A percentile compares a stretch with the other conserved stretches of the same genome.
Evolutionary conservation across 2,329 filamentous ascomycete genomes (phyloP).

Genomic region (Apiospora marii): DNA sequence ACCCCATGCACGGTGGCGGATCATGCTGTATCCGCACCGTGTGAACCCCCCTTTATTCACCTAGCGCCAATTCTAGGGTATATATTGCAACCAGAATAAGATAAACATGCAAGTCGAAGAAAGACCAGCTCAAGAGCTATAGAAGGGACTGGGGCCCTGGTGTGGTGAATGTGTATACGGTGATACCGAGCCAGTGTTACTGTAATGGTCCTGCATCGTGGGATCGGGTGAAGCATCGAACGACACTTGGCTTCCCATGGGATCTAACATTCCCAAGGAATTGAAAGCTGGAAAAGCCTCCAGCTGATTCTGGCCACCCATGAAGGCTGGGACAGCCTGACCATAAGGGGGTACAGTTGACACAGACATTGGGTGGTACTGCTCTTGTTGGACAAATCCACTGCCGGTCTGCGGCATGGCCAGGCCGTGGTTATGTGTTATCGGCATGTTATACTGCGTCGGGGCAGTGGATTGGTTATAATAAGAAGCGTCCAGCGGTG

Average conservation of each 20-base stretch:
- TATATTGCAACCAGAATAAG: constrained; percentile 1
- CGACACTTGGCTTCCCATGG: constrained; percentile 37
- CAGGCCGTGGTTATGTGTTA: constrained; percentile 32
- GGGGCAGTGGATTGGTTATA: constrained; percentile 27
- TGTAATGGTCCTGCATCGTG: constrained; percentile 46
- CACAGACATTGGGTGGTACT: constrained; percentile 44
- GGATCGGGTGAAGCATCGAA: constrained; percentile 45
- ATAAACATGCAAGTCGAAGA: constrained; percentile 5
- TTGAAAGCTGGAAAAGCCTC: constrained; percentile 49
- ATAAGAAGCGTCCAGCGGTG: constrained; percentile 34
- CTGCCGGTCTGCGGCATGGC: constrained; percentile 34
- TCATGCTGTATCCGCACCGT: neutral
- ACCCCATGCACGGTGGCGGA: neutral
- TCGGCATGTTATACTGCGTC: constrained; percentile 30
- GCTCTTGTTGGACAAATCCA: constrained; percentile 34
- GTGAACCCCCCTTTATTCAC: neutral
- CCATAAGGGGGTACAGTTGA: constrained; percentile 38
- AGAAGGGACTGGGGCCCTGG: constrained; percentile 47
- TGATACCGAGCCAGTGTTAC: constrained; percentile 51
- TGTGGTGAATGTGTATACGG: constrained; percentile 53
- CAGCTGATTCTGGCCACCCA: constrained; percentile 41
- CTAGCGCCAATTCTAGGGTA: constrained; percentile 15
- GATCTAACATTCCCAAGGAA: constrained; percentile 48
- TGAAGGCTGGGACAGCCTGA: constrained; percentile 40
- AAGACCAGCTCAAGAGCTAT: constrained; percentile 28